Evolutionary conservation across 495 filamentous ascomycete genomes (phyloP), one percentile per base, ranked within the genome.

Genomic region (Daldinia grandis): DNA sequence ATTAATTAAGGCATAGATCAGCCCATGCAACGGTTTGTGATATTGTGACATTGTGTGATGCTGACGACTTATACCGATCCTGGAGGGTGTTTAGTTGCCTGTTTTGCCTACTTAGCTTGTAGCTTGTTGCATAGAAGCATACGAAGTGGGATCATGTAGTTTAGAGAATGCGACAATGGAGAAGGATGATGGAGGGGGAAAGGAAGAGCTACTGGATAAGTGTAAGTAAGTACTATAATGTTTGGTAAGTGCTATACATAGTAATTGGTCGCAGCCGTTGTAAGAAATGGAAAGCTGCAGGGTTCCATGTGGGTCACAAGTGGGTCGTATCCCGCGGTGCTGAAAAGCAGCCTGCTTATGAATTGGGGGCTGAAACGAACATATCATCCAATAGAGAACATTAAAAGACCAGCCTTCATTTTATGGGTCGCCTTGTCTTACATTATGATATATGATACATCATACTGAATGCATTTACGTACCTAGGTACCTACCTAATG

Each of bases 281-380:
- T 31, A 57, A 38, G 8, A 21, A 57, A 38, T 10, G 21, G 54
- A 14, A 8, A 25, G 15, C 17, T 17, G 15, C 40, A 47, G 33
- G 0, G 33, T 12, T 14, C 33, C 14, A 35, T 35, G 12, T 35
- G 33, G 33, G 33, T 1, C 33, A 14, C 14, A 35, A 35, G 33
- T 35, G 42, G 42, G 1, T 12, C 17, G 0, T 47, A 24, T 47
- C 17, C 17, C 7, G 17, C 17, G 3, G 0, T 47, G 17, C 42
- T 47, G 6, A 47, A n/a, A n/a, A n/a, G n/a, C 25, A 57, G 54
- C 31, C 54, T n/a, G 19, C n/a, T 30, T 27, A 15, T 10, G 3
- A 40, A 37, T 68, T 68, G 64, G 64, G 64, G 64, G 64, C 64
- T 38, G 12, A 56, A 62, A 62, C 3, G 7, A 8, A 50, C 3